phyloP scores from a whole-genome alignment of 331 rosid genomes.

The Malus hybrid region DNA sequence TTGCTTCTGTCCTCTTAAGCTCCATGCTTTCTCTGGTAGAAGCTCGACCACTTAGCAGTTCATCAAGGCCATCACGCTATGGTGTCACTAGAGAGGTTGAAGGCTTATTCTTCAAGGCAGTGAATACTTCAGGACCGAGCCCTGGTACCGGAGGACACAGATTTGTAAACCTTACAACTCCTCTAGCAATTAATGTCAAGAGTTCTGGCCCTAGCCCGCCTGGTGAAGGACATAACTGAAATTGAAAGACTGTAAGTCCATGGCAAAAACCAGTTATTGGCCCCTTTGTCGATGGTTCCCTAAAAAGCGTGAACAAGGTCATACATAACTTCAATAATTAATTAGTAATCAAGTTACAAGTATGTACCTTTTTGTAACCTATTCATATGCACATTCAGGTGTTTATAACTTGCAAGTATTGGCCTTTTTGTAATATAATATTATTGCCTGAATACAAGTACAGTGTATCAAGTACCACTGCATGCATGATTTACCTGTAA shows the following conservation, averaged over 20 bases:
- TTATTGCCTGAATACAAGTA: no score
- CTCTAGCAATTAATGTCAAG: background rate
- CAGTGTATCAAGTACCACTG: no score
- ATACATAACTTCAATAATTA: no score
- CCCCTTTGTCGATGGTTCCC: background rate
- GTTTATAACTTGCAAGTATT: no score
- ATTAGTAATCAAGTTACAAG: no score
- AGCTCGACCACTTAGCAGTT: conserved; percentile 3
- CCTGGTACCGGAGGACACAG: background rate
- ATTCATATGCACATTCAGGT: no score
- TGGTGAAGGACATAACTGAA: conserved; percentile 34
- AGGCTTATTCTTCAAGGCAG: background rate
- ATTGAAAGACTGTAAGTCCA: background rate
- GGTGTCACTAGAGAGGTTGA: background rate
- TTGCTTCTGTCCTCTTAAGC: conserved; percentile 3
- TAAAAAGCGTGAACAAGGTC: background rate
- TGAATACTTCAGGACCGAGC: background rate
- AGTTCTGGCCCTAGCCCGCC: conserved; percentile 42
- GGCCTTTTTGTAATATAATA: no score
- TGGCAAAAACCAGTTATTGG: background rate
- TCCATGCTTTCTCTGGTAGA: background rate
- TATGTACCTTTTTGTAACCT: no score
- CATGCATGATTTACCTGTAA: no score
- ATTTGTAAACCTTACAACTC: background rate
- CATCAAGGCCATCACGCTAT: background rate